Evolutionary conservation across 768 basidiomycete species (phyloP).

Genomic region (Leccinum truebloodii): DNA sequence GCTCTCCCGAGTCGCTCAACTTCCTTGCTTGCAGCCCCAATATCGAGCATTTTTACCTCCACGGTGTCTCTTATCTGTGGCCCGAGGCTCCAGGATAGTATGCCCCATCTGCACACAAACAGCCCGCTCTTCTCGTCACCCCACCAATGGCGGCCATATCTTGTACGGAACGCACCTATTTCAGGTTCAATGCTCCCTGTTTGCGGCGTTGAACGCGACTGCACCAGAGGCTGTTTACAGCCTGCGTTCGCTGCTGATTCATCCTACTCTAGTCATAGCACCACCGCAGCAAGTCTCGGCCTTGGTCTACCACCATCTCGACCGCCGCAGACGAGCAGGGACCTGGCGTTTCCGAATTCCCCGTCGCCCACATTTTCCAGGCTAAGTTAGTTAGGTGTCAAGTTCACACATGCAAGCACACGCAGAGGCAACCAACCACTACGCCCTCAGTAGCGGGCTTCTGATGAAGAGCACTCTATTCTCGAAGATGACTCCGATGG

Average conservation of each 20-base stretch:
- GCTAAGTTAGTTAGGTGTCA: slow-evolving; percentile 29
- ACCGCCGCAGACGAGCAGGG: too few species aligned
- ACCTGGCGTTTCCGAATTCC: too few species aligned
- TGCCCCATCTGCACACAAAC: background rate
- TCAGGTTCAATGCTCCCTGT: slow-evolving; percentile 53
- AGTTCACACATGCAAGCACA: slow-evolving; percentile 48
- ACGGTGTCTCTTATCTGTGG: slow-evolving; percentile 23
- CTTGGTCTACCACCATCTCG: too few species aligned
- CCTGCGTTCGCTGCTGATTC: slow-evolving; percentile 27
- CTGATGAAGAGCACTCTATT: slow-evolving; percentile 79
- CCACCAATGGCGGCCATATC: slow-evolving; percentile 44
- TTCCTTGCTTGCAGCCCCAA: too few species aligned
- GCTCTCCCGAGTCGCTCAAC: too few species aligned
- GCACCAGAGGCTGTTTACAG: slow-evolving; percentile 48
- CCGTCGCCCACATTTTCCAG: slow-evolving; percentile 70
- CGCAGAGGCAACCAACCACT: slow-evolving; percentile 46
- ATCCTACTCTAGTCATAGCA: too few species aligned
- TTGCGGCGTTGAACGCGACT: slow-evolving; percentile 68
- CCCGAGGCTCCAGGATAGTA: too few species aligned
- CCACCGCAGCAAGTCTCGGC: too few species aligned
- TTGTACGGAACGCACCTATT: slow-evolving; percentile 58
- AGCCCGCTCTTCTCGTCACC: too few species aligned
- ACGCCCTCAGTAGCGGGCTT: slow-evolving; percentile 39
- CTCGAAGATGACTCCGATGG: slow-evolving; percentile 83
- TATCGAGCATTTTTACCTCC: too few species aligned